Base-by-base conservation (phyloP, 1,139 yeast species). In the Zygosaccharomyces sapae region DNA sequence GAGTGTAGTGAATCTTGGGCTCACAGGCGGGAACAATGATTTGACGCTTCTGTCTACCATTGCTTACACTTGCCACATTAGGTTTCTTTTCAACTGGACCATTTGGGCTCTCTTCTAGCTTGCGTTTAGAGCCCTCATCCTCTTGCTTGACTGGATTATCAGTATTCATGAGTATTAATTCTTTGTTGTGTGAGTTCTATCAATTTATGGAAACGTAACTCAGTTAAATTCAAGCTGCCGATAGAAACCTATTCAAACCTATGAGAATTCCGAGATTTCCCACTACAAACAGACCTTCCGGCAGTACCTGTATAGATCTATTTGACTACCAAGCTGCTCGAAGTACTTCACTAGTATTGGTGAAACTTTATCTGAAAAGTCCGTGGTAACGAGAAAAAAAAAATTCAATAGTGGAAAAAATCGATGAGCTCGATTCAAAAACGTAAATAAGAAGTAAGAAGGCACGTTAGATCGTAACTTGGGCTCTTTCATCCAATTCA, bases 21-120 rank as follows among this genome's bases (percentile, higher is more conserved):
- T 71, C 67, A 7, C 76, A 70, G 4, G 71, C 70, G 2, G 85
- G 83, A 3, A 80, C 83, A 30, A 79, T 79, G 7, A 76, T 70
- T 7, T 70, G 69, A 44, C 68, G 65, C 38, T 64, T 63, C 16
- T 34, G 41, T 18, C 43, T 34, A n/a, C 45, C 46, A 35, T 41
- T 43, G 6, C 37, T 45, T 8, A 22, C 7, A 25, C 29, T 34
- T 9, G 43, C 12, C 10, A 31, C 22, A 27, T 43, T 41, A 7
- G 8, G 24, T n/a, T 37, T 37, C 19, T 45, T 41, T 18, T 39
- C 13, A 8, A 37, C 20, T 10, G 40, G 40, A 25, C 40, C 40
- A 10, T 33, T 38, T 19, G 38, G 43, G 4, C 27, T 36, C 5
- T 44, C 48, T 16, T 50, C 48, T 4, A 47, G 24, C 33, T 45